A percentile compares a stretch with the other conserved stretches of the same genome.
These are phyloP conservation scores for Russula virescens DNA, from an alignment of 768 basidiomycete species.

Conservation along the genomic window DNA sequence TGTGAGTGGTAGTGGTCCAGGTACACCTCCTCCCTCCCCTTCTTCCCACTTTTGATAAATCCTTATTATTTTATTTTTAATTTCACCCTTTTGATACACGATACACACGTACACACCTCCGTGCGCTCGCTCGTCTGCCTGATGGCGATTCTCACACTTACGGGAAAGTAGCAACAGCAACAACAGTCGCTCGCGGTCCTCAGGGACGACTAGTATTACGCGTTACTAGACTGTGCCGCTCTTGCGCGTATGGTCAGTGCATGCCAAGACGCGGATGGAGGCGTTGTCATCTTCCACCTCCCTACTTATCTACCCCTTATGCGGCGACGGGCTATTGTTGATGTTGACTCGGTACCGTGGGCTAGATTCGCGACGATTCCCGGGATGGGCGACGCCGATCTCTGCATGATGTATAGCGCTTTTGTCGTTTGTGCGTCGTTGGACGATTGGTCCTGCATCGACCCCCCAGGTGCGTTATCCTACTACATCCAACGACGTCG, in stretches of 20 bases:
- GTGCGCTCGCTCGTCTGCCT: too few relatives aligned
- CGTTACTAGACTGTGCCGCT: slow-evolving; percentile 59
- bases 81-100: too few relatives aligned
- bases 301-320: slow-evolving; percentile 13
- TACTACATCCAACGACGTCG: slow-evolving; percentile 71
- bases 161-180: slow-evolving; percentile 19
- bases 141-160: too few relatives aligned
- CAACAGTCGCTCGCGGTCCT: slow-evolving; percentile 60
- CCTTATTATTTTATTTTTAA: too few relatives aligned
- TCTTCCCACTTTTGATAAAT: not conserved
- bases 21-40: slow-evolving; percentile 16
- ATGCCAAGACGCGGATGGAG: slow-evolving; percentile 79
- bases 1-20: slow-evolving; percentile 21
- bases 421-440: slow-evolving; percentile 78
- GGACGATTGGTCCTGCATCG: slow-evolving; percentile 70
- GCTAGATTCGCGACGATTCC: slow-evolving; percentile 72
- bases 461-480: slow-evolving; percentile 50
- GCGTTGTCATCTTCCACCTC: slow-evolving; percentile 21
- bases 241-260: slow-evolving; percentile 59
- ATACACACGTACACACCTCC: too few relatives aligned
- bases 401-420: slow-evolving; percentile 82
- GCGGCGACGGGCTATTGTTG: too few relatives aligned
- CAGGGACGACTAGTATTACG: slow-evolving; percentile 82
- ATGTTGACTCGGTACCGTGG: too few relatives aligned
- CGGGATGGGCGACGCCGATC: slow-evolving; percentile 64